Base-by-base conservation (phyloP, 768 basidiomycete species). In the Boletus reticulatus region DNA sequence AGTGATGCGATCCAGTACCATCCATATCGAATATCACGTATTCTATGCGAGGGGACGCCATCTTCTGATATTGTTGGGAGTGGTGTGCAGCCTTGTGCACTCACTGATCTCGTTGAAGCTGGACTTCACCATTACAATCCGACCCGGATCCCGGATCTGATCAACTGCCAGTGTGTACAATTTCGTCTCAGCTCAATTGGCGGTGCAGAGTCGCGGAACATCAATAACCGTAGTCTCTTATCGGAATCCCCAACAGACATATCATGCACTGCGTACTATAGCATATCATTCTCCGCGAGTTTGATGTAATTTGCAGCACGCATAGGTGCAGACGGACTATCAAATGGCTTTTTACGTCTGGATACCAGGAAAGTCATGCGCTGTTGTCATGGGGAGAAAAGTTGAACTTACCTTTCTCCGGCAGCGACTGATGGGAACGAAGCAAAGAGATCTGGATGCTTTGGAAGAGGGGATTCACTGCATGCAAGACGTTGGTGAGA, bases 391-490 rank as follows among this genome's bases (percentile, higher is more conserved):
- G n/a, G 12, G 43, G 34, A 48, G 13, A 17, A 34, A 31, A 8
- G 19, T 17, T 43, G 29, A 29, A 50, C 84, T 51, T 62, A 94
- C 92, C 88, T 93, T 76, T 99, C 97, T 37, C 97, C 97, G 17
- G 95, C 96, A 22, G 97, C 97, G 24, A 89, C 84, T 37, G 92
- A 95, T 31, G 97, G 97, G 72, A 98, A 99, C 3, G 93, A 95
- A 2, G 90, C 84, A 73, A 99, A 98, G 55, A 98, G 75, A 66
- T 96, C 94, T 16, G 94, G 92, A 69, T 98, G 95, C 68, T 99
- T 98, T 0, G 97, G 97, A 37, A 92, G 74, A 0, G 97, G 97
- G 0, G 93, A 88, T 73, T 98, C 97, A 6, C 94, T 97, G 58
- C 7, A 43, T 32, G 29, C 8, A 24, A 53, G 48, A 12, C 43